These are phyloP conservation scores for Trametes sp. DNA, from an alignment of 1,284 basidiomycete species.

Conservation along the genomic window DNA sequence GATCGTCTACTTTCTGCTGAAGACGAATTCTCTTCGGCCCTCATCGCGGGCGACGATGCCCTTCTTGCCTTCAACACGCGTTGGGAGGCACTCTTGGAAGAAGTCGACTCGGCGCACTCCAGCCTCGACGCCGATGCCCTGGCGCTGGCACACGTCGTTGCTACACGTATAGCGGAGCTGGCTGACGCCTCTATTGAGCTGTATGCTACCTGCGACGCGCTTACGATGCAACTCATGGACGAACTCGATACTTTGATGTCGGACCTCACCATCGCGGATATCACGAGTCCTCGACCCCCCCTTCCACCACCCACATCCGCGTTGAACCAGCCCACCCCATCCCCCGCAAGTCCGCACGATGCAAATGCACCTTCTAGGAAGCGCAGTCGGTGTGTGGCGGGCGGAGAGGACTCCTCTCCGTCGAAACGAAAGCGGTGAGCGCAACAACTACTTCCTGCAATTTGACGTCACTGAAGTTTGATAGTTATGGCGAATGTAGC, in stretches of 20 bases:
- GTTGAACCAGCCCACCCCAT: neutral
- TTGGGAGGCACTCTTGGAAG: slow-evolving; percentile 19
- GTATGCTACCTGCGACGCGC: neutral
- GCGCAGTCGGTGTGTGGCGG: too few relatives aligned
- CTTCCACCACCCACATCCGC: neutral
- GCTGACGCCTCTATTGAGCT: slow-evolving; percentile 12
- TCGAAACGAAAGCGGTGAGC: too few relatives aligned
- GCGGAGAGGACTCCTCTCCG: too few relatives aligned
- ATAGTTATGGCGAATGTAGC: too few relatives aligned
- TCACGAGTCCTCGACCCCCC: neutral
- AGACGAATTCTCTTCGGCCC: slow-evolving; percentile 30
- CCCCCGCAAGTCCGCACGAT: neutral
- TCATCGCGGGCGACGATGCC: slow-evolving; percentile 19
- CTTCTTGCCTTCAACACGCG: slow-evolving; percentile 22
- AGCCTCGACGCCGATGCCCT: neutral
- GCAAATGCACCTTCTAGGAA: too few relatives aligned
- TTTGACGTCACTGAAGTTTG: too few relatives aligned
- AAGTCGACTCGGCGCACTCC: slow-evolving; percentile 21
- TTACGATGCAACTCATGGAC: slow-evolving; percentile 9
- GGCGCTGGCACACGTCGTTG: neutral
- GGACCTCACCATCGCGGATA: neutral
- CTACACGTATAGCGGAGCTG: slow-evolving; percentile 5
- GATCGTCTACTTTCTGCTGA: slow-evolving; percentile 32
- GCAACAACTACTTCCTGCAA: too few relatives aligned
- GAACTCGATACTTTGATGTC: slow-evolving; percentile 4